Evolutionary conservation across 73 alveolate genomes (phyloP).

Genomic region (Paraurostyla sp.): DNA sequence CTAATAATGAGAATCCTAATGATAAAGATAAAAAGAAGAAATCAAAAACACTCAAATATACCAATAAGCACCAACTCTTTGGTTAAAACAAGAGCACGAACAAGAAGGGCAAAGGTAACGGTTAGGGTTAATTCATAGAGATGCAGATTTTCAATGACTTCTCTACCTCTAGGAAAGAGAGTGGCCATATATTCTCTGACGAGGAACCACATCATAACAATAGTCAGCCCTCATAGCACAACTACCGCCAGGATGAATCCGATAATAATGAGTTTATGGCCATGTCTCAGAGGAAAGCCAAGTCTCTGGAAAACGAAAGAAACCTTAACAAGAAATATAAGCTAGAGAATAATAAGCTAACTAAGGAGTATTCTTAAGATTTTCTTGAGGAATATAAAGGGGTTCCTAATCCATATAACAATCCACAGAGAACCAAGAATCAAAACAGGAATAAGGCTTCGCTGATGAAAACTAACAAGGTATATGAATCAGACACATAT

Average conservation of each 20-base stretch:
- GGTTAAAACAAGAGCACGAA: not conserved
- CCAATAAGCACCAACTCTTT: no score
- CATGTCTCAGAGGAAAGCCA: not conserved
- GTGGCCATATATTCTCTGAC: slow-evolving; percentile 7
- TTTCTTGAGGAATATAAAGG: slow-evolving; percentile 15
- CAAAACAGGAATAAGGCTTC: not conserved
- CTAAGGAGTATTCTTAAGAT: slow-evolving; percentile 14
- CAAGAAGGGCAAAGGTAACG: not conserved
- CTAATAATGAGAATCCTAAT: not conserved
- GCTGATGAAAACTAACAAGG: slow-evolving; percentile 2
- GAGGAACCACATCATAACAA: not conserved
- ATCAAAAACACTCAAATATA: not conserved
- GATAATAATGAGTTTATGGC: not conserved
- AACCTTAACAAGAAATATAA: slow-evolving; percentile 13
- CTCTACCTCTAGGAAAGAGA: not conserved
- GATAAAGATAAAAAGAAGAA: not conserved
- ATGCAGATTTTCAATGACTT: slow-evolving; percentile 36
- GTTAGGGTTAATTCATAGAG: slow-evolving; percentile 9
- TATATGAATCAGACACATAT: slow-evolving; percentile 23
- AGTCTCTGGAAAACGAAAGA: slow-evolving; percentile 1
- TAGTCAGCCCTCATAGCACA: not conserved
- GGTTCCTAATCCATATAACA: not conserved
- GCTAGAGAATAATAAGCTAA: slow-evolving; percentile 3
- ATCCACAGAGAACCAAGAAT: not conserved
- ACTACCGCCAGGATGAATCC: not conserved